Base-by-base conservation (phyloP, 2,329 filamentous ascomycete species). In the Claviceps arundinis region DNA sequence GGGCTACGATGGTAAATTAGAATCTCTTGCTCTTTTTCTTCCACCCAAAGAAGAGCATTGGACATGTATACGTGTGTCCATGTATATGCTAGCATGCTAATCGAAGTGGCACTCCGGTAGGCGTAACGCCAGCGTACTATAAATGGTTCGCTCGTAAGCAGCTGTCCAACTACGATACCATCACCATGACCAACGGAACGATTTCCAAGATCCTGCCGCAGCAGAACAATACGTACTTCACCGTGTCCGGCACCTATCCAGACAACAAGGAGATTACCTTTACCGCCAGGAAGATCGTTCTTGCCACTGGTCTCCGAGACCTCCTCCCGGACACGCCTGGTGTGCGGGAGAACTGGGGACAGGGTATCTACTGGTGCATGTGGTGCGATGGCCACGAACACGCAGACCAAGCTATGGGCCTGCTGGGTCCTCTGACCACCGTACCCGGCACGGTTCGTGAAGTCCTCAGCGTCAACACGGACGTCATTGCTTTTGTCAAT, bases 351-450 rank as follows among this genome's bases (percentile, higher is more conserved):
- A 74, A 72, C 58, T 83, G 76, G 72, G 78, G 77, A 48, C 70
- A 75, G 54, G 80, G 80, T 5, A 73, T 82, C 50, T 82, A 67
- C 65, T 82, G 79, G 77, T 83, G 80, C 51, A 78, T 78, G 0
- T 83, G 80, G 80, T 83, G 80, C 56, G 80, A 83, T 59, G 80
- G 80, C 13, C 70, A 75, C 56, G 80, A 83, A 63, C 78, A 82
- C 60, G 74, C 73, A 0, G 77, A 81, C 59, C 78, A 82, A 55
- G 54, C 71, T 0, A 68, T 83, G 1, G 78, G 79, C 1, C 68
- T 83, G 37, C 61, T 84, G 0, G 73, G 69, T 1, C 56, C 66
- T 1, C 61, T 81, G 0, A 58, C 66, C 1, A 65, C 74, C 30
- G 65, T 76, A 0, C 64, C 76, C 0, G 64, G 65, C 3, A 62